These are phyloP conservation scores for Calonectria ilicicola DNA, from an alignment of 2,329 filamentous ascomycete species.

Conservation along the genomic window DNA sequence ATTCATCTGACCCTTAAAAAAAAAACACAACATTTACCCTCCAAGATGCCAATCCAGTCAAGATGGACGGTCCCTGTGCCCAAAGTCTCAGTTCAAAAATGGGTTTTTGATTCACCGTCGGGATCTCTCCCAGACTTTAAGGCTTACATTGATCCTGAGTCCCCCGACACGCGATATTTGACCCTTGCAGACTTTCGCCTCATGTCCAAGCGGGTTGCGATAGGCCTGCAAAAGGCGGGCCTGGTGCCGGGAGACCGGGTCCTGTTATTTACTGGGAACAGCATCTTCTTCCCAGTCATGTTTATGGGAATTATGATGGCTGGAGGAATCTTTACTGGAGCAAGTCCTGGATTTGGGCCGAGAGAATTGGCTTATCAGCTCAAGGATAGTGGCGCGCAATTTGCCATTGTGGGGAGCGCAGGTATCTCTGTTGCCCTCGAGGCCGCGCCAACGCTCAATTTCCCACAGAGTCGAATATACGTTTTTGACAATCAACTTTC, in stretches of 20 bases:
- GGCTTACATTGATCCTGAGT: slow-evolving; percentile 72
- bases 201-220: slow-evolving; percentile 79
- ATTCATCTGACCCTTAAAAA: not conserved
- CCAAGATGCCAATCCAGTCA: slow-evolving; percentile 58
- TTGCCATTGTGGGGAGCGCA: slow-evolving; percentile 71
- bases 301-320: slow-evolving; percentile 82
- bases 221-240: slow-evolving; percentile 73
- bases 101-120: slow-evolving; percentile 63
- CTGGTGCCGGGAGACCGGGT: slow-evolving; percentile 76
- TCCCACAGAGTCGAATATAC: slow-evolving; percentile 70
- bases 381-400: slow-evolving; percentile 74
- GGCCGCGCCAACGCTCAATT: slow-evolving; percentile 69
- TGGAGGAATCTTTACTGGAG: slow-evolving; percentile 81
- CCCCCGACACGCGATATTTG: slow-evolving; percentile 75
- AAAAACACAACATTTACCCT: not conserved
- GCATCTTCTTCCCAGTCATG: slow-evolving; percentile 76
- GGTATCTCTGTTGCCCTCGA: slow-evolving; percentile 73
- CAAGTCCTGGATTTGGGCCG: slow-evolving; percentile 75
- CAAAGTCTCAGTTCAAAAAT: slow-evolving; percentile 62
- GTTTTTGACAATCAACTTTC: slow-evolving; percentile 63
- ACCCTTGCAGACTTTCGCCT: slow-evolving; percentile 73
- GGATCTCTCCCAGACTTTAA: slow-evolving; percentile 55
- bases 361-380: slow-evolving; percentile 82
- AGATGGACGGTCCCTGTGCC: slow-evolving; percentile 58
- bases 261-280: slow-evolving; percentile 79